phyloP scores from a whole-genome alignment of 305 asterid genomes.

The Solanum hybrid region DNA sequence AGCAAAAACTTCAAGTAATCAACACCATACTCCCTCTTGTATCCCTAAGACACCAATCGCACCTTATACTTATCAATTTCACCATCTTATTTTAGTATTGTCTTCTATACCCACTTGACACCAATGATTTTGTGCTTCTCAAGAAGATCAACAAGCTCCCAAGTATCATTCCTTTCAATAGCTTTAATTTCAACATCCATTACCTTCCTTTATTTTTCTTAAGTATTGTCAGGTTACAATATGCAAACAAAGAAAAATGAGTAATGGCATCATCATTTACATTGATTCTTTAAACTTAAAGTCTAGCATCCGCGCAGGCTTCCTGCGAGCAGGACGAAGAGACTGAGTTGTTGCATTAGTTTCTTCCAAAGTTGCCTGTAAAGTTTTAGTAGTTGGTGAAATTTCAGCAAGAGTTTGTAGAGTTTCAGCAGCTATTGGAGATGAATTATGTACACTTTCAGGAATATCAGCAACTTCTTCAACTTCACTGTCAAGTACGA shows the following conservation, averaged over 20 bases:
- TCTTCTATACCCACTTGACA: background rate
- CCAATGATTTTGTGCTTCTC: background rate
- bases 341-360: background rate
- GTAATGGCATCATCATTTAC: background rate
- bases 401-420: background rate
- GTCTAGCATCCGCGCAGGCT: background rate
- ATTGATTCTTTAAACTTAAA: background rate
- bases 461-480: background rate
- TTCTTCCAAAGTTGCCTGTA: background rate
- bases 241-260: background rate
- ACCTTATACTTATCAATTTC: background rate
- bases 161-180: background rate
- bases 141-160: background rate
- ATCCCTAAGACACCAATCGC: background rate
- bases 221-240: background rate
- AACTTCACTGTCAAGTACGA: background rate
- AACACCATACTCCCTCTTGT: background rate
- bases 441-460: background rate
- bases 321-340: background rate
- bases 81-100: background rate
- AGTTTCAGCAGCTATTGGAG: background rate
- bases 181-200: background rate
- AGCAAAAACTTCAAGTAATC: background rate
- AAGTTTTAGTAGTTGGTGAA: background rate
- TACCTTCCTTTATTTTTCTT: background rate